Percentiles rank a stretch among this genome's conserved stretches.
phyloP scores from a whole-genome alignment of 176 grass and related monocot species.

The Canna indica region DNA sequence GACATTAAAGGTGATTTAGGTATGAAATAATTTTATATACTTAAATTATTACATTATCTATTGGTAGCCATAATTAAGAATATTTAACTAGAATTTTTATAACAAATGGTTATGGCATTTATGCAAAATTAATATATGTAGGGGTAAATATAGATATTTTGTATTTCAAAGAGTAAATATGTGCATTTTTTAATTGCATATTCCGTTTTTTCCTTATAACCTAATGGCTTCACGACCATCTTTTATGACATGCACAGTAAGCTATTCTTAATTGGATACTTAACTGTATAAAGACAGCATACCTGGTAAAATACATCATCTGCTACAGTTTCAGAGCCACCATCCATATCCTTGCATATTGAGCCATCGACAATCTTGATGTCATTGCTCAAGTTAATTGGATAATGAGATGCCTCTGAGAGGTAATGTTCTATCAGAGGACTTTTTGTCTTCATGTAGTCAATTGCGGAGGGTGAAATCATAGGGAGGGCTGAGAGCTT shows the following conservation, averaged over 20 bases:
- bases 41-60: no score
- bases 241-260: background rate
- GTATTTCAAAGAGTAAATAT: no score
- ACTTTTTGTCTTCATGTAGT: constrained; percentile 62
- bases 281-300: constrained; percentile 18
- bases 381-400: constrained; percentile 38
- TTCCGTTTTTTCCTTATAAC: no score
- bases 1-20: no score
- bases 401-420: constrained; percentile 33
- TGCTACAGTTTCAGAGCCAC: constrained; percentile 45
- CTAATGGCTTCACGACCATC: background rate
- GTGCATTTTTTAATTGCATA: no score
- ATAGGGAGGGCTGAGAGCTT: constrained; percentile 66
- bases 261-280: background rate
- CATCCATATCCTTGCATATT: constrained; percentile 55
- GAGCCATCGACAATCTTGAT: constrained; percentile 47
- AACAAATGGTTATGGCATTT: no score
- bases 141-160: no score
- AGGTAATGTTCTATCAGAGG: constrained; percentile 61
- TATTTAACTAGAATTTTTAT: no score
- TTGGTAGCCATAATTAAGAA: no score
- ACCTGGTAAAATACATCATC: constrained; percentile 69
- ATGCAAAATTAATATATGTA: no score
- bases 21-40: no score
- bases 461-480: constrained; percentile 54